Evolutionary conservation across 371 early-diverging fungal species (phyloP).

Genomic region (Parasitella parasitica): DNA sequence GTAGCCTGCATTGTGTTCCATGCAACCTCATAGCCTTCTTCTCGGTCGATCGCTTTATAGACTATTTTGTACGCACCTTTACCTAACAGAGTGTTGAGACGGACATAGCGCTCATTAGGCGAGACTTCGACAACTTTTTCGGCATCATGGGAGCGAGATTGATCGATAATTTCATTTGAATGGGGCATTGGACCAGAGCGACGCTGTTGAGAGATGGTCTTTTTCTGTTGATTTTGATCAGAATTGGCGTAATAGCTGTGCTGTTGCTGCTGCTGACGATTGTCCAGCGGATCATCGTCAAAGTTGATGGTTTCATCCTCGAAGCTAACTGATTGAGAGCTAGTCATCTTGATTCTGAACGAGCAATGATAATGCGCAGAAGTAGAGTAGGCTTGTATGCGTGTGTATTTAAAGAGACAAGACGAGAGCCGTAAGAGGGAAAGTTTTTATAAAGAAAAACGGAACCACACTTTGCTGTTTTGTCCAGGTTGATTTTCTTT

Average conservation of each 20-base stretch:
- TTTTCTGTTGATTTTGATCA: slow-evolving; percentile 2
- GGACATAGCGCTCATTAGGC: slow-evolving; percentile 43
- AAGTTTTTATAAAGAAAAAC: slow-evolving; percentile 1
- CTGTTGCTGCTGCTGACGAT: not conserved
- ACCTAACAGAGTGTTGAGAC: slow-evolving; percentile 45
- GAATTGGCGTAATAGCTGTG: slow-evolving; percentile 6
- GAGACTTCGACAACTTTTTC: slow-evolving; percentile 50
- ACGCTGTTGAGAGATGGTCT: slow-evolving; percentile 1
- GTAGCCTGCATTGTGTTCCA: slow-evolving; percentile 65
- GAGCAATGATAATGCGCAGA: no score
- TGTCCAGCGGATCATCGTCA: slow-evolving; percentile 27
- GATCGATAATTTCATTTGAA: slow-evolving; percentile 41
- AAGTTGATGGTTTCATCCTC: slow-evolving; percentile 20
- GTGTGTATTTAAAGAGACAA: not conserved
- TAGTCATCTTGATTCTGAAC: slow-evolving; percentile 8
- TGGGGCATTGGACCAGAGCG: slow-evolving; percentile 10
- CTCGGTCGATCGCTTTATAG: slow-evolving; percentile 77
- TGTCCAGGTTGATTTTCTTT: not conserved
- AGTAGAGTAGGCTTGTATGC: not conserved
- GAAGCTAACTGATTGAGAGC: slow-evolving; percentile 20
- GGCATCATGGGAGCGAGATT: slow-evolving; percentile 37
- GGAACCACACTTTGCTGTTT: not conserved
- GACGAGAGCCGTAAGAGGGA: slow-evolving; percentile 1
- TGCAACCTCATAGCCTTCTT: slow-evolving; percentile 84
- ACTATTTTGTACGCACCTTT: slow-evolving; percentile 81